These are phyloP conservation scores for Trichophyton schoenleinii DNA, from an alignment of 2,329 filamentous ascomycete genomes.

Conservation along the genomic window DNA sequence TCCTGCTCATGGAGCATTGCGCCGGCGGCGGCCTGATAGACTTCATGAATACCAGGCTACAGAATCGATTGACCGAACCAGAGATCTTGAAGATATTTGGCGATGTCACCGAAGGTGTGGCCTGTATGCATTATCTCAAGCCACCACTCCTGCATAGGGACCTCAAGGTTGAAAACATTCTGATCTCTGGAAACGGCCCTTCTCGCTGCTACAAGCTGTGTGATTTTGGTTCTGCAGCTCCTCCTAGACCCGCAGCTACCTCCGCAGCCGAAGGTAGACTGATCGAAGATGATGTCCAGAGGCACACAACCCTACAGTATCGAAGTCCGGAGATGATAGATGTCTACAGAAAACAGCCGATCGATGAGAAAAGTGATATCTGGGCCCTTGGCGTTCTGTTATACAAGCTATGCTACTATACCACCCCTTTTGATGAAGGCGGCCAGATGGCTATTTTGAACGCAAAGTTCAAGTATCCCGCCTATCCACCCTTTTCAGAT, in stretches of 20 bases:
- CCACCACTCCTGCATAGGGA: constrained; percentile 86
- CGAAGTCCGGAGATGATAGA: constrained; percentile 98
- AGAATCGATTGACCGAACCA: constrained; percentile 91
- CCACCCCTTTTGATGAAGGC: constrained; percentile 94
- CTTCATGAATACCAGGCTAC: constrained; percentile 97
- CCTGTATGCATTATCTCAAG: constrained; percentile 98
- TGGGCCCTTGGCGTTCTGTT: constrained; percentile 91
- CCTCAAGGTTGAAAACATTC: constrained; percentile 93
- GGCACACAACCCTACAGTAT: constrained; percentile 94
- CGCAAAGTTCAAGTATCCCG: constrained; percentile 83
- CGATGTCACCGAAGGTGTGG: constrained; percentile 89
- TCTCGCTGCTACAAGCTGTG: constrained; percentile 82
- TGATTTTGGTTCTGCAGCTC: constrained; percentile 88
- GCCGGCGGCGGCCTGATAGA: constrained; percentile 91
- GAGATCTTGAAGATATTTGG: constrained; percentile 96
- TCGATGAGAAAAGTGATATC: constrained; percentile 97
- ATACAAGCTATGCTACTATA: constrained; percentile 99
- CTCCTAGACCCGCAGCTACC: constrained; percentile 70
- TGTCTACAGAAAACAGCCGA: constrained; percentile 88
- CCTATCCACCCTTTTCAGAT: constrained; percentile 79
- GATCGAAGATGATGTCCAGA: constrained; percentile 93
- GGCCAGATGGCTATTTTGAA: constrained; percentile 96
- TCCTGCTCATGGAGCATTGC: constrained; percentile 96
- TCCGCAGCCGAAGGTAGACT: constrained; percentile 78
- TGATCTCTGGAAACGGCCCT: constrained; percentile 61